phyloP scores from a whole-genome alignment of 306 rosid genomes.

The Glycyrrhiza uralensis region DNA sequence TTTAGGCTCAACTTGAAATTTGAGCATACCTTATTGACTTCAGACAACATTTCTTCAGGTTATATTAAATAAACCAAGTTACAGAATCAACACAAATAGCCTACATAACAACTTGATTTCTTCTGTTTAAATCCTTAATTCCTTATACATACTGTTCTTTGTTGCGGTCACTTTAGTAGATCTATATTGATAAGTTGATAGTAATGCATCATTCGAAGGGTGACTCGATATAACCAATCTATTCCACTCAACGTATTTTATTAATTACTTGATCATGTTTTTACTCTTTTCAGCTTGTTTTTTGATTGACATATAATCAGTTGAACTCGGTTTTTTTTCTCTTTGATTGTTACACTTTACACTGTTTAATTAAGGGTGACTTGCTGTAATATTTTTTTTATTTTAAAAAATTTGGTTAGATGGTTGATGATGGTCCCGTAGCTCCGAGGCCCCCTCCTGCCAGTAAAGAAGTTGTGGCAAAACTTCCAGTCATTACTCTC shows the following conservation, averaged over 20 bases:
- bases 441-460: conserved; percentile 89
- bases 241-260: neutral
- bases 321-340: neutral
- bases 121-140: neutral
- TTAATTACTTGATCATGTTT: neutral
- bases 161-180: neutral
- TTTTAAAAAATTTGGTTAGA: conserved; percentile 25
- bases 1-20: conserved; percentile 9
- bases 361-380: neutral
- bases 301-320: neutral
- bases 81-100: neutral
- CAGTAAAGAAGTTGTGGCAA: conserved; percentile 87
- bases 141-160: neutral
- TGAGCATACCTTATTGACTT: conserved; percentile 1
- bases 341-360: neutral
- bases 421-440: conserved; percentile 44
- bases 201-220: neutral
- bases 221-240: neutral
- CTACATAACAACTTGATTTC: neutral
- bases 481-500: conserved; percentile 71
- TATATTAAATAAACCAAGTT: neutral
- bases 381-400: neutral
- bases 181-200: neutral
- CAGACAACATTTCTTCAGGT: neutral
- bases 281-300: neutral